Base-by-base conservation (phyloP, 1,284 basidiomycete species). In the Boletus smithii region DNA sequence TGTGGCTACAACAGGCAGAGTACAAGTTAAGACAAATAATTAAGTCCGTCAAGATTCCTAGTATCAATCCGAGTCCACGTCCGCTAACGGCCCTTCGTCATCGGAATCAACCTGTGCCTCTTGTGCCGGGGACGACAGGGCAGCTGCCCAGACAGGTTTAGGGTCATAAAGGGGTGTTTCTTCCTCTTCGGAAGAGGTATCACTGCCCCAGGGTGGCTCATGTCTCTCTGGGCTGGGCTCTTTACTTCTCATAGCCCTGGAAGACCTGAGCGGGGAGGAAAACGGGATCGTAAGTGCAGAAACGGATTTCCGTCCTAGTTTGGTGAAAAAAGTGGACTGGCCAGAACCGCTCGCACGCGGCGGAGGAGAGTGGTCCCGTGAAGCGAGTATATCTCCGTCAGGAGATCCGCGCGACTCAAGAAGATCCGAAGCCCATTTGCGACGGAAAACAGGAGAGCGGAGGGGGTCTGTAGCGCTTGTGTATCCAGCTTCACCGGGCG, bases 141-240 rank as follows among this genome's bases (percentile, higher is more conserved):
- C 46, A 39, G 68, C 57, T 48, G 54, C 54, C 26, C 61, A 57
- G 16, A 43, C 31, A 8, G 50, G 51, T 46, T 57, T 57, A 9
- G 52, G 52, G 5, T 67, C 63, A 40, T 67, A 57, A 4, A 65
- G 30, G 8, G 66, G 65, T 18, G 70, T 49, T 44, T 78, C 76
- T 42, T 79, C 55, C 9, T 54, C 80, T 27, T 76, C 79, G 6
- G 79, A 81, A 5, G 83, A 85, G 54, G 77, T 83, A 59, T 86
- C 83, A 49, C 78, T 85, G 53, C 82, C 83, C 79, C 80, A 85
- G 4, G 66, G 56, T 29, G 69, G 64, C 41, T 74, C 75, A 11
- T 61, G 60, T 36, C 52, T 57, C 24, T 68, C 69, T 9, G 57
- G 55, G 39, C 62, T 60, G 0, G 61, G 49, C 10, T 70, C 63